Base-by-base conservation (phyloP, 345 rosid genomes). In the Cardiospermum halicacabum region DNA sequence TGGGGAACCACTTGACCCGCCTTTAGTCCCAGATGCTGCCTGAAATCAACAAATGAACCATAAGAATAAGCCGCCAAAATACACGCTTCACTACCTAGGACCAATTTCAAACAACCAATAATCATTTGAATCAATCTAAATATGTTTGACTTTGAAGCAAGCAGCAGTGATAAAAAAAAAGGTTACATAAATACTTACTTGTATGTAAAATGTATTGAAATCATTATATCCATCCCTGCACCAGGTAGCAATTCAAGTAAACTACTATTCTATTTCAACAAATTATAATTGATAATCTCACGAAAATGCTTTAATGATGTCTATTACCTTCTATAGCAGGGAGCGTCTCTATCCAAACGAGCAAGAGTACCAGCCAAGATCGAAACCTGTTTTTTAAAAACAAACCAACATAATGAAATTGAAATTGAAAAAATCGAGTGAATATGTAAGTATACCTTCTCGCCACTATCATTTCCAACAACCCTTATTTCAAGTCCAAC, bases 1-100 rank as follows among this genome's bases (percentile, higher is more conserved):
- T 4, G 97, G 97, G 69, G 99, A 94, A 69, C 99, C 99, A 79
- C 99, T 94, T 68, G 99, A 94, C 57, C 99, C 99, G 70, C 95
- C 92, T 74, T 87, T 91, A 26, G 97, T 91, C 64, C 99, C 99
- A 9, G 95, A 91, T 60, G 96, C 99, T 66, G 99, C 99, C 99
- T 91, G 74, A 48, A 72, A 74, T 28, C 61, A n/a, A 28, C 60
- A 56, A 34, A 70, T 34, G 40, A 64, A 56, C 28, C 64, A 19
- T 58, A 28, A 53, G 37, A 6, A 37, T 39, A 64, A 57, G 54
- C 43, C 39, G 27, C 26, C 0, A 12, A 36, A 32, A 16, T 49
- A 58, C 34, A 48, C n/a, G n/a, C 40, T 31, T 24, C 3, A 26
- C 39, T 22, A 48, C 5, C 12, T 5, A 65, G 16, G 32, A 64